A percentile compares a stretch with the other conserved stretches of the same genome.
These are phyloP conservation scores for Aspergillus novoparasiticus DNA, from an alignment of 2,329 filamentous ascomycete genomes.

Conservation along the genomic window DNA sequence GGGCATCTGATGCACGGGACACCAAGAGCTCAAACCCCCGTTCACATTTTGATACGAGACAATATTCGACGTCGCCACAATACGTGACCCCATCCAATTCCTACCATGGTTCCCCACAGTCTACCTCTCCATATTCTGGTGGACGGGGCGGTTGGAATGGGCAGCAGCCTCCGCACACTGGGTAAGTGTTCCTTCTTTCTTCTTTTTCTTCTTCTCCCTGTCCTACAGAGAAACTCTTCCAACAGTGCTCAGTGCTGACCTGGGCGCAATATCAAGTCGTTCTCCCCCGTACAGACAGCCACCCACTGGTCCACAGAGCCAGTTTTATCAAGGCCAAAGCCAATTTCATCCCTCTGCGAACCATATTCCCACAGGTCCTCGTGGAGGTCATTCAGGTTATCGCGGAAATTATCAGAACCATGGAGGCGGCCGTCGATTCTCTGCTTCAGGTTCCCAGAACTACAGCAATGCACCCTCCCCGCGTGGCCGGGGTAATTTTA, in stretches of 20 bases:
- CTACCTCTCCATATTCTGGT: conserved; percentile 61
- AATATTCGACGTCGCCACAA: conserved; percentile 62
- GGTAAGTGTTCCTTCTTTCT: conserved; percentile 45
- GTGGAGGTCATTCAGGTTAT: conserved; percentile 57
- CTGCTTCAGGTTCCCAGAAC: conserved; percentile 50
- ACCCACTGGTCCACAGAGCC: conserved; percentile 56
- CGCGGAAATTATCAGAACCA: conserved; percentile 61
- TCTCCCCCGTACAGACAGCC: conserved; percentile 64
- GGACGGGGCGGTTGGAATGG: conserved; percentile 58
- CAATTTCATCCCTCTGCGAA: conserved; percentile 16
- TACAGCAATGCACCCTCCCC: conserved; percentile 44
- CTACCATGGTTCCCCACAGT: conserved; percentile 63
- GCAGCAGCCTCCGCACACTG: conserved; percentile 42
- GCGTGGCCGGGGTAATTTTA: conserved; percentile 63
- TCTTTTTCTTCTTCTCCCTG: conserved; percentile 22
- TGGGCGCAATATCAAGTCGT: conserved; percentile 52
- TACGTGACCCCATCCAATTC: conserved; percentile 58
- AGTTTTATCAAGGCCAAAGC: conserved; percentile 54
- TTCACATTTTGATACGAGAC: conserved; percentile 46
- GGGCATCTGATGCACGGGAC: conserved; percentile 33
- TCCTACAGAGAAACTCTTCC: conserved; percentile 11
- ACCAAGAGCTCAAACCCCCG: conserved; percentile 40
- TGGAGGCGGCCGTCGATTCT: conserved; percentile 48
- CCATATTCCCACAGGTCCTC: conserved; percentile 56
- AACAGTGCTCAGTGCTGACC: background rate